Evolutionary conservation across 192 early-diverging fungal species (phyloP), one percentile per base, ranked within the genome.

Genomic region (Coemansia sp.): DNA sequence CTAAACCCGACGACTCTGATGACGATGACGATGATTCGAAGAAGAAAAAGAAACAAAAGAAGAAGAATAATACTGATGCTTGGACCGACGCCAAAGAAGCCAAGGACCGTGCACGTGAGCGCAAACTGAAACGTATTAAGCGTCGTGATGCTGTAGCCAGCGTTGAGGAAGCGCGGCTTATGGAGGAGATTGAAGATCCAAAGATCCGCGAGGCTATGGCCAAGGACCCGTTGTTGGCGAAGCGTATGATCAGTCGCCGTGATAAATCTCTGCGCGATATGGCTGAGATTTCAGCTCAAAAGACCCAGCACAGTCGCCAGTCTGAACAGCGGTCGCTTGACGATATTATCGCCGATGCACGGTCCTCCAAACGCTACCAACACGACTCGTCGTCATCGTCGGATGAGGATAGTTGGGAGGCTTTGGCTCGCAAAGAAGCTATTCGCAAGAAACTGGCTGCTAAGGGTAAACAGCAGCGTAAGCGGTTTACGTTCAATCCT

Each of bases 191-290:
- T 49, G 71, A 76, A 55, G 81, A 84, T 15, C 81, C 81, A 0
- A 73, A 74, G 63, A 20, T 84, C 44, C 73, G 64, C 31, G 78
- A 79, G 55, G 50, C 66, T 31, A 69, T 84, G 53, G 77, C 73
- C 47, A 75, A 70, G 34, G 81, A 84, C 44, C 81, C 81, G 43
- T 41, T 84, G n/a, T 36, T 84, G 44, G 81, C 76, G n/a, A 84
- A 84, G 66, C 81, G 74, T 50, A 72, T 79, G 81, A 53, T 84
- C 47, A 76, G 36, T 43, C 31, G 47, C 11, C 73, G 79, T 20
- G 84, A 86, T 62, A 86, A 86, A 75, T 86, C 70, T 41, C 72
- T 75, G 63, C 63, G 50, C 29, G 75, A 75, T 65, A 72, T 71
- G 36, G 60, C 36, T 10, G 18, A 49, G 6, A 75, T 76, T 16